Evolutionary conservation across 139 green algal genomes (phyloP).

Genomic region (Pleodorina starrii): DNA sequence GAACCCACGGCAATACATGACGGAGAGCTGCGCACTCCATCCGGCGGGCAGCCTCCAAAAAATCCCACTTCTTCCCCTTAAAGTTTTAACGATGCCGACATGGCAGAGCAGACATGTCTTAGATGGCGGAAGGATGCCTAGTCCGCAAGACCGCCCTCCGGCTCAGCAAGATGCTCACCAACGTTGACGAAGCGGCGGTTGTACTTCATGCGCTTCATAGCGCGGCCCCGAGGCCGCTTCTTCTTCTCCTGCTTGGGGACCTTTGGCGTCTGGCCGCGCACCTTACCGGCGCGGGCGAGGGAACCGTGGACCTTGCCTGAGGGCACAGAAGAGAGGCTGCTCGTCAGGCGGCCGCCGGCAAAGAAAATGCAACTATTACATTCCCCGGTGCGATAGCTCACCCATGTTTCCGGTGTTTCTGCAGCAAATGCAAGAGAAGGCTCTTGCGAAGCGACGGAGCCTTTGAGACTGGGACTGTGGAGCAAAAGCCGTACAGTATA

Average conservation of each 20-base stretch:
- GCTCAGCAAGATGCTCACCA: constrained; percentile 64
- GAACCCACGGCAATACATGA: too few species aligned
- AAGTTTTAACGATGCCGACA: too few species aligned
- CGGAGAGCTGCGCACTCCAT: too few species aligned
- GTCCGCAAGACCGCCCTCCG: too few species aligned
- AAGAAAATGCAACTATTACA: not conserved
- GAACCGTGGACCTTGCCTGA: constrained; percentile 99
- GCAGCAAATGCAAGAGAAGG: constrained; percentile 30
- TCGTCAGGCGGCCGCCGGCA: constrained; percentile 8
- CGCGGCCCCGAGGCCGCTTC: constrained; percentile 93
- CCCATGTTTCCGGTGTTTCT: constrained; percentile 30
- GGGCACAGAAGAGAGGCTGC: not conserved
- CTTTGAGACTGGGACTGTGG: too few species aligned
- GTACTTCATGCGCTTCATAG: constrained; percentile 98
- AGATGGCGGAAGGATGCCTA: too few species aligned
- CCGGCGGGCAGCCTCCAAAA: too few species aligned
- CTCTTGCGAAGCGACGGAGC: not conserved
- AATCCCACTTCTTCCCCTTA: too few species aligned
- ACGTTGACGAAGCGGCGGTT: constrained; percentile 95
- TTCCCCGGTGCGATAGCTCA: not conserved
- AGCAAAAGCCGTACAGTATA: too few species aligned
- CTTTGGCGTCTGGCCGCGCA: constrained; percentile 99
- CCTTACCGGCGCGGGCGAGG: constrained; percentile 98
- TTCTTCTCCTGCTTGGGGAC: constrained; percentile 99
- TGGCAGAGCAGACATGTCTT: too few species aligned